Evolutionary conservation across 257 asterid species (phyloP), one percentile per base, ranked within the genome.

Genomic region (Solanum pinnatisectum): DNA sequence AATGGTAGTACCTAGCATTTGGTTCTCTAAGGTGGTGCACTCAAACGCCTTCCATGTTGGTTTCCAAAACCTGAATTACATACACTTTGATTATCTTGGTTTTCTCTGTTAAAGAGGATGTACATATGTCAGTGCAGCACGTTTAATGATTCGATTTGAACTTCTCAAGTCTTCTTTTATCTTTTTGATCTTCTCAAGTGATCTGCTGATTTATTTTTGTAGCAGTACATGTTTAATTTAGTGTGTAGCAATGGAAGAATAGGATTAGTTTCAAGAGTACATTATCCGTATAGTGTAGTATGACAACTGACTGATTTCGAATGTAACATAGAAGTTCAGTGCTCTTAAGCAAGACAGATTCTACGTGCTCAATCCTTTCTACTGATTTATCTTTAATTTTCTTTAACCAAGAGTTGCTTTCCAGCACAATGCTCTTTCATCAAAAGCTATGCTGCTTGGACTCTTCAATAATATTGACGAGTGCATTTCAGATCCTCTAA

Each of bases 101-200:
- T 82, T 90, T 76, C n/a, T 42, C 16, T n/a, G 42, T 44, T 23
- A 27, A 67, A 39, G 70, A 84, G 68, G 77, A 79, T 90, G 91
- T 90, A 89, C 33, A 88, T 88, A 76, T 74, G 81, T 87, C 67
- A 63, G 16, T 81, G 68, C 68, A 46, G 68, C 68, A 46, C 16
- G 68, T 81, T 81, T 46, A 81, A 46, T 18, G 35, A 82, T 46
- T 46, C 20, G 22, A 82, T 49, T 30, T 82, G 68, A 82, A 18
- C 85, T 49, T 82, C 70, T 82, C 32, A 46, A 49, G 25, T 44
- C 40, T 49, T 74, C 16, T 73, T 35, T 35, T 73, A 11, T 36
- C 32, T 22, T 25, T 36, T 36, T 1, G 52, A 36, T 74, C 32
- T 74, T 73, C 81, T 32, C 79, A 33, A 72, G 79, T 52, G 63